Evolutionary conservation across 768 basidiomycete species (phyloP), one percentile per base, ranked within the genome.

Genomic region (Trametes gibbosa): DNA sequence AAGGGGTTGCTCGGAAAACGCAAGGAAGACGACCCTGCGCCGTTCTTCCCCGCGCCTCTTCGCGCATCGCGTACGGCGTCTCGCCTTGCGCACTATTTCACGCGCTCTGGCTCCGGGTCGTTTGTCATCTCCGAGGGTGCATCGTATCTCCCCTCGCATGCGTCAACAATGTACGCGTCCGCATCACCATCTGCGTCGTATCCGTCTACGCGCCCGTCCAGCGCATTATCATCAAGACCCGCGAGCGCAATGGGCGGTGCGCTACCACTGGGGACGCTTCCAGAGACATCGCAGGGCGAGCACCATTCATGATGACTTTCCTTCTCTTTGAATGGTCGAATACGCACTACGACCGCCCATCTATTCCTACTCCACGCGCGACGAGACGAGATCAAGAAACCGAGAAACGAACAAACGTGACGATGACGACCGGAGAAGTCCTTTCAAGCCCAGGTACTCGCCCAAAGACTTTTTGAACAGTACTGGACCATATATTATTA

Each of bases 201-300:
- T 46, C 64, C 66, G 13, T 61, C 58, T 1, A 57, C 64, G 19
- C 64, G 68, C 37, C 65, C 64, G 25, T 42, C 64, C 23, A 67
- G 68, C 53, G 58, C 68, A 37, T 50, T 67, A 2, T 63, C 62
- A 37, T 62, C 66, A 23, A 58, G 68, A 25, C 66, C 68, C 35
- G 43, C 68, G 32, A 69, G 68, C 59, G 64, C 68, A 21, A 59
- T 65, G 59, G 63, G 61, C 34, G 53, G 63, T 39, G 61, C 62
- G 16, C 43, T 50, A 25, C 59, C 65, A 16, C 39, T 61, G 25
- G 45, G 61, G 27, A 53, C 53, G 37, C 52, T 62, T 8, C 51
- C 56, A 24, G 58, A 59, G 51, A n/a, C 47, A 25, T 29, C 46
- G n/a, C 37, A 41, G 16, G 58, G 51, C 27, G 62, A 52, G 27